These are phyloP conservation scores for Phaeotremella fagi DNA, from an alignment of 768 basidiomycete species.

Conservation along the genomic window DNA sequence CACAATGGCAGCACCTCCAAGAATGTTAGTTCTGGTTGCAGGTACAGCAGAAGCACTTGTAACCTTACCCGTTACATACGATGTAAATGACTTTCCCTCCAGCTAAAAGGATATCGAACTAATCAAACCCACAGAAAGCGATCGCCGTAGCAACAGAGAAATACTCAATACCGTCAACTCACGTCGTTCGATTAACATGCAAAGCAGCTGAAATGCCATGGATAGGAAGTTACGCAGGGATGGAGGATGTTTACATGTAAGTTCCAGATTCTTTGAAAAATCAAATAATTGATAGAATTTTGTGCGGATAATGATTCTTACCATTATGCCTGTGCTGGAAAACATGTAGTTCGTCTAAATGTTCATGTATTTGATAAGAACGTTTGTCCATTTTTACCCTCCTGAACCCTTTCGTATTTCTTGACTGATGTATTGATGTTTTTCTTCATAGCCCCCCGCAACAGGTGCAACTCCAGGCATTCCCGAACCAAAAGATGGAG, in stretches of 20 bases:
- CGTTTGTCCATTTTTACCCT: slow-evolving; percentile 16
- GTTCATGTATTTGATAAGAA: slow-evolving; percentile 42
- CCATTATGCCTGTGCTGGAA: slow-evolving; percentile 45
- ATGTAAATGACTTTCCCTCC: slow-evolving; percentile 23
- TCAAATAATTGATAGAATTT: not conserved
- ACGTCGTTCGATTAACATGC: slow-evolving; percentile 36
- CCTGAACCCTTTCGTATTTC: not conserved
- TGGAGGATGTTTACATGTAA: slow-evolving; percentile 40
- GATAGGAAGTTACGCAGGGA: slow-evolving; percentile 29
- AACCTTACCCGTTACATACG: slow-evolving; percentile 35
- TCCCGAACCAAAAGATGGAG: not conserved
- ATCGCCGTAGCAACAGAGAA: slow-evolving; percentile 35
- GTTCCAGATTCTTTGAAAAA: slow-evolving; percentile 5
- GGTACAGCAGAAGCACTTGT: slow-evolving; percentile 43
- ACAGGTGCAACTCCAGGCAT: not conserved
- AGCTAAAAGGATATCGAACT: not conserved
- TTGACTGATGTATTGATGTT: not conserved
- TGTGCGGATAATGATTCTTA: slow-evolving; percentile 47
- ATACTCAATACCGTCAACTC: slow-evolving; percentile 40
- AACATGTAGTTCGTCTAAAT: slow-evolving; percentile 40
- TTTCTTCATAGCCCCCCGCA: not conserved
- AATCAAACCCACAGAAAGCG: slow-evolving; percentile 27
- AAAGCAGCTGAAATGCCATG: slow-evolving; percentile 39
- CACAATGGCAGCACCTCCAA: slow-evolving; percentile 32
- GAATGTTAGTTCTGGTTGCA: slow-evolving; percentile 44